Percentiles rank a stretch among this genome's conserved stretches.
Evolutionary conservation across 805 yeast species (phyloP).

Genomic region (Pichia paraexigua): DNA sequence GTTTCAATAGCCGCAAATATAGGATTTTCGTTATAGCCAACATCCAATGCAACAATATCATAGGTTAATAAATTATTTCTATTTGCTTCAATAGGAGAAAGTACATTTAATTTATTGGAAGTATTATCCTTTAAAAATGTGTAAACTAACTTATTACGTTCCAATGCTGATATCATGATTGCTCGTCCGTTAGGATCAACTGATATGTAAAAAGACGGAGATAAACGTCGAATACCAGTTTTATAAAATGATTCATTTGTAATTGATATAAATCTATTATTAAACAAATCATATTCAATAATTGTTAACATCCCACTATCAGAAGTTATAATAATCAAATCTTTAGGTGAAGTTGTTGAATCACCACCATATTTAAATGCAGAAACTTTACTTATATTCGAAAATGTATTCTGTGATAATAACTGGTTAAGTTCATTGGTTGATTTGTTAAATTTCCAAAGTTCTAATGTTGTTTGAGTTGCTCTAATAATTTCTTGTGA

Average conservation of each 20-base stretch:
- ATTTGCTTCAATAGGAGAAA: constrained; percentile 70
- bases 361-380: constrained; percentile 48
- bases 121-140: constrained; percentile 41
- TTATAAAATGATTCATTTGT: constrained; percentile 63
- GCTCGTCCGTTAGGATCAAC: constrained; percentile 72
- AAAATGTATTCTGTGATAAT: constrained; percentile 43
- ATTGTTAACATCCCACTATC: constrained; percentile 71
- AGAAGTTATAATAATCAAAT: constrained; percentile 58
- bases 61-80: constrained; percentile 45
- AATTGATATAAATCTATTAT: constrained; percentile 30
- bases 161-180: constrained; percentile 61
- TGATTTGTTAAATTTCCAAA: constrained; percentile 44
- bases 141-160: constrained; percentile 65
- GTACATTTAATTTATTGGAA: constrained; percentile 39
- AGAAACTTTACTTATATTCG: constrained; percentile 46
- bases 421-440: constrained; percentile 46
- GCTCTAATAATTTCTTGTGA: constrained; percentile 58
- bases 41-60: constrained; percentile 54
- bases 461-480: constrained; percentile 44
- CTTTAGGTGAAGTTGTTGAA: constrained; percentile 29
- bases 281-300: constrained; percentile 26
- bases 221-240: constrained; percentile 62
- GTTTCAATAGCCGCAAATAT: constrained; percentile 73
- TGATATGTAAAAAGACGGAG: constrained; percentile 68
- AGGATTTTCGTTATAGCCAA: constrained; percentile 69